A percentile compares a stretch with the other conserved stretches of the same genome.
These are phyloP conservation scores for Candolleomyces eurysporus DNA, from an alignment of 768 basidiomycete genomes.

Conservation along the genomic window DNA sequence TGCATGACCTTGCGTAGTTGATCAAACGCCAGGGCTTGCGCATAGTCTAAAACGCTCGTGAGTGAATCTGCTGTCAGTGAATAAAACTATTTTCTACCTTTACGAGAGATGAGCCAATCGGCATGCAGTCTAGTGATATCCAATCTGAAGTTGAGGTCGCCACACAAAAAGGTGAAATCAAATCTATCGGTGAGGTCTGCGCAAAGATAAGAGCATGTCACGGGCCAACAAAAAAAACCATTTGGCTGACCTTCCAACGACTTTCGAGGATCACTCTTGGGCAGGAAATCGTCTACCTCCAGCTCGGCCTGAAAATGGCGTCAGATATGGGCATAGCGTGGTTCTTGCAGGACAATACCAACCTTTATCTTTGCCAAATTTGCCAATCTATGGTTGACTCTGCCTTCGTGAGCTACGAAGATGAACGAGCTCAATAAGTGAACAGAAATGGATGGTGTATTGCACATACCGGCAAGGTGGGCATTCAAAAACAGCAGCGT, in stretches of 20 bases:
- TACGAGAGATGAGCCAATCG: conserved; percentile 86
- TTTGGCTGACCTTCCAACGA: conserved; percentile 61
- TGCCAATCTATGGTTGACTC: conserved; percentile 72
- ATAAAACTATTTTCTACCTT: conserved; percentile 42
- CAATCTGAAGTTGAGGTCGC: conserved; percentile 90
- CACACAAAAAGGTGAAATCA: conserved; percentile 85
- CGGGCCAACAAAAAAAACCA: neutral
- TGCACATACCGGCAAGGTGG: conserved; percentile 72
- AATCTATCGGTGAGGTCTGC: conserved; percentile 84
- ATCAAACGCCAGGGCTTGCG: conserved; percentile 86
- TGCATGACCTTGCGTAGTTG: conserved; percentile 80
- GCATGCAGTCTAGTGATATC: conserved; percentile 89
- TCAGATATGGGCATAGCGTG: neutral
- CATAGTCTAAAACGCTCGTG: conserved; percentile 54
- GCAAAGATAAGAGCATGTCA: neutral
- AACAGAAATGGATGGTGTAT: neutral
- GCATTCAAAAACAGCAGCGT: conserved; percentile 89
- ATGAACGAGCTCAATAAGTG: neutral
- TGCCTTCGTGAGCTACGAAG: conserved; percentile 69
- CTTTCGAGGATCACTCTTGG: conserved; percentile 58
- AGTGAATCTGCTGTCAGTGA: neutral
- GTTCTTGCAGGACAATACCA: neutral
- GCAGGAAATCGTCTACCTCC: conserved; percentile 73
- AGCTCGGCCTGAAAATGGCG: conserved; percentile 57
- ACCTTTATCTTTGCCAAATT: conserved; percentile 91